Percentiles rank a stretch among this genome's conserved stretches.
Conservation (phyloP, 2,329 filamentous ascomycete species). For the Xylariaceae sp. region DNA sequence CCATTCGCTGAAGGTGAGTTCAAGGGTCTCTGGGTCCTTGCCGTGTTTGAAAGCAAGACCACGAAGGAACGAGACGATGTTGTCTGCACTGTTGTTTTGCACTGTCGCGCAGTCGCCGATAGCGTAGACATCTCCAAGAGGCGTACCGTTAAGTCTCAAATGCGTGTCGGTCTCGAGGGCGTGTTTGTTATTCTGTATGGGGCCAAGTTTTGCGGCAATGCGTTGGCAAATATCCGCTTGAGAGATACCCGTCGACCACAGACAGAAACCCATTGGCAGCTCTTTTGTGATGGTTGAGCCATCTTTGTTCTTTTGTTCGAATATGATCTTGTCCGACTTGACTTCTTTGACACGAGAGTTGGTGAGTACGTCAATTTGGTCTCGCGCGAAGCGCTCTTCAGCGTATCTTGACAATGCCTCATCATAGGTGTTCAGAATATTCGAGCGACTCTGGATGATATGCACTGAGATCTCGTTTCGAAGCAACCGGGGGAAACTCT, state of each 20-base stretch:
- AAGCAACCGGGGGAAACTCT: slow-evolving; percentile 80
- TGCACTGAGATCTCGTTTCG: slow-evolving; percentile 97
- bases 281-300: slow-evolving; percentile 81
- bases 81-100: slow-evolving; percentile 92
- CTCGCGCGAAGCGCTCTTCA: slow-evolving; percentile 83
- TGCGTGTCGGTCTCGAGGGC: slow-evolving; percentile 94
- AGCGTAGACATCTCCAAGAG: slow-evolving; percentile 90
- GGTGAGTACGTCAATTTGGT: slow-evolving; percentile 85
- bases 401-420: slow-evolving; percentile 90
- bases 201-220: slow-evolving; percentile 69
- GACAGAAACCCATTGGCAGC: slow-evolving; percentile 88
- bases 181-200: slow-evolving; percentile 77
- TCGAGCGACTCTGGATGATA: slow-evolving; percentile 86
- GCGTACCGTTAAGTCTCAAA: slow-evolving; percentile 80
- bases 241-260: slow-evolving; percentile 95
- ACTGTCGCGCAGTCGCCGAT: slow-evolving; percentile 95
- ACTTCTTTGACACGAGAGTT: slow-evolving; percentile 94
- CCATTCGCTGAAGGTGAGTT: slow-evolving; percentile 86
- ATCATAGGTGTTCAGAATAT: slow-evolving; percentile 98
- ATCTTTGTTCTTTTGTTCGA: slow-evolving; percentile 72
- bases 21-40: slow-evolving; percentile 80
- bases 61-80: slow-evolving; percentile 85
- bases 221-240: slow-evolving; percentile 76
- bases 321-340: slow-evolving; percentile 74
- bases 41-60: slow-evolving; percentile 88